Conservation (phyloP, 148 eudicot species). For the Dianthus caryophyllus region DNA sequence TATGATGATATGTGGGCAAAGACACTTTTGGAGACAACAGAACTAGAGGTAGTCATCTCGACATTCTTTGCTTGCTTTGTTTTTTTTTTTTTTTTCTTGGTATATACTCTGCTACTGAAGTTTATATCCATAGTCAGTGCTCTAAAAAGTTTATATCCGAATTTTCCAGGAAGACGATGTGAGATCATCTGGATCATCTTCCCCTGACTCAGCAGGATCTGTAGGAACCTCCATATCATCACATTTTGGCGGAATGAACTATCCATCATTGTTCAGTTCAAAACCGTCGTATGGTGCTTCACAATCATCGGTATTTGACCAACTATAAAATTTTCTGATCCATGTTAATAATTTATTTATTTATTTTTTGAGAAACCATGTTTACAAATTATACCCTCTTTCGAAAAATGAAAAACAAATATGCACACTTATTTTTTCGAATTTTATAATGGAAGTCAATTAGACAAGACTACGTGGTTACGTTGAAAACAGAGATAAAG, state of each 20-base stretch:
- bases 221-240: slow-evolving; percentile 94
- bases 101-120: not conserved
- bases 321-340: not conserved
- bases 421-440: too few relatives aligned
- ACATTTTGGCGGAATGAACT: slow-evolving; percentile 95
- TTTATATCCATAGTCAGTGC: not conserved
- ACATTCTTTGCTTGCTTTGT: not conserved
- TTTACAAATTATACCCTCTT: too few relatives aligned
- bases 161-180: slow-evolving; percentile 67
- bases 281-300: slow-evolving; percentile 68
- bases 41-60: slow-evolving; percentile 53
- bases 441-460: too few relatives aligned
- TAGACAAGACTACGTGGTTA: too few relatives aligned
- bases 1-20: slow-evolving; percentile 99
- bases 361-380: not conserved
- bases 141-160: not conserved
- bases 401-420: too few relatives aligned
- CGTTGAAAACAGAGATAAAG: too few relatives aligned
- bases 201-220: slow-evolving; percentile 72
- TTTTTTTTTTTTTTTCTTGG: not conserved
- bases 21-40: slow-evolving; percentile 83
- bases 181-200: slow-evolving; percentile 46
- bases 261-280: slow-evolving; percentile 88
- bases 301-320: slow-evolving; percentile 46
- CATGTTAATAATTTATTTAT: not conserved